Evolutionary conservation across 2,329 filamentous ascomycete genomes (phyloP), one percentile per base, ranked within the genome.

Genomic region (Fusarium annulatum): DNA sequence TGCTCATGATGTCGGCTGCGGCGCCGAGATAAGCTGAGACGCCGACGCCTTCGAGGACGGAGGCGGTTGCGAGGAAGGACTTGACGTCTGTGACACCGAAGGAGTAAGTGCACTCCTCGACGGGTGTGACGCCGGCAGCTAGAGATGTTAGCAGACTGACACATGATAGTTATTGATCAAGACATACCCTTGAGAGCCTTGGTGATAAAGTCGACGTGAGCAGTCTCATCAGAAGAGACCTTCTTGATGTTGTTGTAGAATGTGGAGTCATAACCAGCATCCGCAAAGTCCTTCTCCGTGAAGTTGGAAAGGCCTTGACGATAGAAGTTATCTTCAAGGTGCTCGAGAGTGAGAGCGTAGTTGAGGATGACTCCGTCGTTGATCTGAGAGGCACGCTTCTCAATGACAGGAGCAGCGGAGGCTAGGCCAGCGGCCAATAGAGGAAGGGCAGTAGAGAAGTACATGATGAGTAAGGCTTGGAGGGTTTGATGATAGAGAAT

Each of bases 11-110:
- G 61, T 84, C 84, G 30, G 86, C 86, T 10, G 90, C 90, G 23
- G 90, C 90, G 45, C 91, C 90, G 72, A 92, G 83, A 82, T 90
- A 91, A 8, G 91, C 84, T 4, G 87, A 87, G 82, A 93, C 91
- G 15, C 91, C 87, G 38, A 91, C 86, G 77, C 93, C 91, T 63
- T 92, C 87, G 36, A 93, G 83, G 77, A 93, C 90, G 63, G 87
- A 87, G 33, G 88, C 90, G 3, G 90, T 91, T 8, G 86, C 87
- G 1, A 93, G 82, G 81, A 91, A 91, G 28, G 83, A 82, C 71
- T 89, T 86, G 79, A 86, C 85, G 68, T 87, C 85, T 70, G 90
- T 90, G 67, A 84, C 83, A 51, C 89, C 89, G 51, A 93, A 93
- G 59, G 82, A 77, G 82, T 92, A 93, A 3, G 80, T 86, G 80